phyloP scores from a whole-genome alignment of 208 protist species.

The Crithidia acanthocephali region DNA sequence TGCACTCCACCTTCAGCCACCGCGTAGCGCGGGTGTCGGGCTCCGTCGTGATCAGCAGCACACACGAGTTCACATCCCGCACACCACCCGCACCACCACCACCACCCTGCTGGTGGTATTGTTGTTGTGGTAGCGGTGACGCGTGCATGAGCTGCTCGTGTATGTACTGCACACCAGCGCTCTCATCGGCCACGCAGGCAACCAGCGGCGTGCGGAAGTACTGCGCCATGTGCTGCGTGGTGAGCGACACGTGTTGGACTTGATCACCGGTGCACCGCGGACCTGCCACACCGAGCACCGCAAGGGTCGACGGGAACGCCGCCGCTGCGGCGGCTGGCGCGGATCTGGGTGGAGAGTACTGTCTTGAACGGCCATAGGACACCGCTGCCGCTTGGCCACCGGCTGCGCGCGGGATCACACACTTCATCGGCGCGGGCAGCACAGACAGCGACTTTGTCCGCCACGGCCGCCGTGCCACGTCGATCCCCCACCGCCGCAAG shows the following conservation, averaged over 20 bases:
- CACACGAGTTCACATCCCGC: constrained; percentile 59
- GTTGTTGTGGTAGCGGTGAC: background rate
- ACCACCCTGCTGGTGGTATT: background rate
- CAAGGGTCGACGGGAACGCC: constrained; percentile 59
- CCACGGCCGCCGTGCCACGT: constrained; percentile 42
- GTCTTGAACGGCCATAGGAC: background rate
- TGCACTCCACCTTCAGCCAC: constrained; percentile 82
- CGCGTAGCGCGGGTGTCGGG: constrained; percentile 62
- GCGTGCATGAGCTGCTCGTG: constrained; percentile 44
- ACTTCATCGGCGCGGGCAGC: constrained; percentile 66
- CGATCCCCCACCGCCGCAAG: constrained; percentile 74
- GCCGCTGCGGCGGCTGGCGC: background rate
- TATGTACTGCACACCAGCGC: constrained; percentile 63
- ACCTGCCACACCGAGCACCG: constrained; percentile 60
- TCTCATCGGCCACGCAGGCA: constrained; percentile 53
- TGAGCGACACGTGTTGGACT: constrained; percentile 39
- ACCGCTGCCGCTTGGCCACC: background rate
- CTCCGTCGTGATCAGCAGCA: constrained; percentile 67
- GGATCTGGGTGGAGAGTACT: too few relatives aligned
- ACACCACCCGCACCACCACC: constrained; percentile 4
- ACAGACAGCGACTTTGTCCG: constrained; percentile 60
- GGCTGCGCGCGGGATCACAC: too few relatives aligned
- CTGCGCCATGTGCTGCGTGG: constrained; percentile 55
- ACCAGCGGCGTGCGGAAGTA: constrained; percentile 57
- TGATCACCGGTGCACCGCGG: constrained; percentile 55